Evolutionary conservation across 2,329 filamentous ascomycete species (phyloP).

Genomic region (Raffaelea arxii): DNA sequence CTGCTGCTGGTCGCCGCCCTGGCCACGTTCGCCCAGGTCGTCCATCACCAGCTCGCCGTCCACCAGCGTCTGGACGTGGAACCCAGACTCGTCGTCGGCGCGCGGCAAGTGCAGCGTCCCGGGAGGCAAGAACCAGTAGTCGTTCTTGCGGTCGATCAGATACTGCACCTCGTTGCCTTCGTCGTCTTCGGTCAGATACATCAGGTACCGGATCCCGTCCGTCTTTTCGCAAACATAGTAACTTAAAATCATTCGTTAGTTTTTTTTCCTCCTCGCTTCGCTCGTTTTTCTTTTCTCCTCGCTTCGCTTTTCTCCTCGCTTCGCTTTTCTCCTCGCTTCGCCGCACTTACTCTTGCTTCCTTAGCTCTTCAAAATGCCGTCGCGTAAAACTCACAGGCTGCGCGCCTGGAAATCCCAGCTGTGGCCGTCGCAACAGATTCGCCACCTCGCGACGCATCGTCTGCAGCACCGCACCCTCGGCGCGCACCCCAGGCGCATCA

Average conservation of each 20-base stretch:
- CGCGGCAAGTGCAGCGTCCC: slow-evolving; percentile 71
- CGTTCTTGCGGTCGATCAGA: slow-evolving; percentile 94
- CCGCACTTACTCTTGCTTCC: slow-evolving; percentile 56
- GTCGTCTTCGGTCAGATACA: slow-evolving; percentile 70
- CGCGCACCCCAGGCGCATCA: slow-evolving; percentile 55
- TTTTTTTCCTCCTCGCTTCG: not conserved
- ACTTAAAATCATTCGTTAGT: slow-evolving; percentile 31
- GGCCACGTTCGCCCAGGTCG: too few relatives aligned
- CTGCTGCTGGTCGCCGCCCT: slow-evolving; percentile 55
- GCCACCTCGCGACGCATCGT: slow-evolving; percentile 63
- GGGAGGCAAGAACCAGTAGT: slow-evolving; percentile 77
- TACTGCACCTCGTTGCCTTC: slow-evolving; percentile 63
- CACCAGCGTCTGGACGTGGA: slow-evolving; percentile 72
- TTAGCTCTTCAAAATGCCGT: slow-evolving; percentile 73
- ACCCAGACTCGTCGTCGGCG: slow-evolving; percentile 46
- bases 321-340: not conserved
- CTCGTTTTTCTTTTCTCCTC: not conserved
- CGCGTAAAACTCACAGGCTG: slow-evolving; percentile 89
- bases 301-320: not conserved
- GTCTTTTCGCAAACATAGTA: slow-evolving; percentile 99
- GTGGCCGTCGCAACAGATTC: slow-evolving; percentile 59
- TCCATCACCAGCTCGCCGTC: slow-evolving; percentile 94
- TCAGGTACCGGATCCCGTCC: slow-evolving; percentile 88
- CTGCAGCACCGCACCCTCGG: slow-evolving; percentile 46
- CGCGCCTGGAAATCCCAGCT: slow-evolving; percentile 70